phyloP scores from a whole-genome alignment of 2,329 filamentous ascomycete species.

The Aureobasidium mangrovei region DNA sequence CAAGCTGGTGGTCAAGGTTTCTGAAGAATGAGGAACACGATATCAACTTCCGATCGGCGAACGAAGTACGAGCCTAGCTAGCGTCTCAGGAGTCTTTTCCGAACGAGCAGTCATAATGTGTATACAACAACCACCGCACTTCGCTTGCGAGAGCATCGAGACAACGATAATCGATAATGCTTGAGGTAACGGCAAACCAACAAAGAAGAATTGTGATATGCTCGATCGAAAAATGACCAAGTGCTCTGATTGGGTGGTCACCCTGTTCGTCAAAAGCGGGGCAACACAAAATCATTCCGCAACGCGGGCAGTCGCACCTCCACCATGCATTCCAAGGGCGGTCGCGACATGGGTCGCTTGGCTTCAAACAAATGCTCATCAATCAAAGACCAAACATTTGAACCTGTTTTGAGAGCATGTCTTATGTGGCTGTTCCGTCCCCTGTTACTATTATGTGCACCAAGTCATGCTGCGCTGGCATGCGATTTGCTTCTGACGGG shows the following conservation, averaged over 20 bases:
- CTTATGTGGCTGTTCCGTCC: neutral
- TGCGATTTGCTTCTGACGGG: neutral
- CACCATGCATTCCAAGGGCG: neutral
- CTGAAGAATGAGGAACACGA: neutral
- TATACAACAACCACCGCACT: neutral
- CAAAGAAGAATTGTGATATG: neutral
- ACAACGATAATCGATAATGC: too few species aligned
- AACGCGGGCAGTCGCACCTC: neutral
- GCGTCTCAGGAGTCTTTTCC: neutral
- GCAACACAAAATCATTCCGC: neutral
- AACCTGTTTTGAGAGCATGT: neutral
- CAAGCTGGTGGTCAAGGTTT: constrained; percentile 45
- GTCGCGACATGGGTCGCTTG: constrained; percentile 1
- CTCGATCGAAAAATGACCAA: neutral
- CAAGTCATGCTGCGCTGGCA: constrained; percentile 12
- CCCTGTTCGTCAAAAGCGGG: neutral
- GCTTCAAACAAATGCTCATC: neutral
- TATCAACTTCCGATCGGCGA: neutral
- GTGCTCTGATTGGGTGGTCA: neutral
- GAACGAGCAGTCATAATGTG: neutral
- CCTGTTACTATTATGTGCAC: neutral
- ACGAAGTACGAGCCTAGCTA: neutral
- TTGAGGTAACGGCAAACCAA: too few species aligned
- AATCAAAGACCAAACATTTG: neutral
- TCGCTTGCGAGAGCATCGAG: neutral